Evolutionary conservation across 257 asterid genomes (phyloP), one percentile per base, ranked within the genome.

Genomic region (Plantago ovata): DNA sequence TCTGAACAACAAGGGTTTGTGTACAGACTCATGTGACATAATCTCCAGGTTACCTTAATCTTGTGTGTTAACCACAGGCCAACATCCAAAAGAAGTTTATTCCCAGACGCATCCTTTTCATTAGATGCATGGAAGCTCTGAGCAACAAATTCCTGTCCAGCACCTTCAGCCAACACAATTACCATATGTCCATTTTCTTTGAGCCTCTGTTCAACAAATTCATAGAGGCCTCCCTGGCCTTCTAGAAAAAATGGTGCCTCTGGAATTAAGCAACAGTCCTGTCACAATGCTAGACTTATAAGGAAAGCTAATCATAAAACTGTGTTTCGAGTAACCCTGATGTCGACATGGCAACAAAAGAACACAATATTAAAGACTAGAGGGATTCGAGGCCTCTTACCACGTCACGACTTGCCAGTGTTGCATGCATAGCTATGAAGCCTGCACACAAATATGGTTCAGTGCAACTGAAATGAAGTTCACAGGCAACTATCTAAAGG

Each of bases 241-340:
- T 91, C 98, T 64, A 87, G 63, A 70, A 76, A 91, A 74, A 91
- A 91, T 40, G 95, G 85, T n/a, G 98, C 85, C 82, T 91, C 98
- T 11, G 95, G 98, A 75, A 91, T 80, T 75, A 91, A 72, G 81
- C 98, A 91, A 70, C 96, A 87, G 63, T 91, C 98, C 98, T 91
- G 86, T 56, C 52, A 75, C 68, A 73, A 79, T 59, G 21, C 62
- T 68, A 59, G 65, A 58, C 32, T 64, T 47, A 64, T 71, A 62
- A 70, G 69, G 64, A 62, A 62, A 61, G 60, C 28, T 32, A 15
- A 15, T 38, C 23, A 36, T 32, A 38, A 21, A 56, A 39, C 24
- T 12, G 15, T 43, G n/a, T 12, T 8, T n/a, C 1, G 28, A 40
- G 18, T 19, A 41, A 38, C 13, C 47, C 50, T 7, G 21, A n/a